Conservation (phyloP, 345 rosid genomes). For the Pelargonium nanum region DNA sequence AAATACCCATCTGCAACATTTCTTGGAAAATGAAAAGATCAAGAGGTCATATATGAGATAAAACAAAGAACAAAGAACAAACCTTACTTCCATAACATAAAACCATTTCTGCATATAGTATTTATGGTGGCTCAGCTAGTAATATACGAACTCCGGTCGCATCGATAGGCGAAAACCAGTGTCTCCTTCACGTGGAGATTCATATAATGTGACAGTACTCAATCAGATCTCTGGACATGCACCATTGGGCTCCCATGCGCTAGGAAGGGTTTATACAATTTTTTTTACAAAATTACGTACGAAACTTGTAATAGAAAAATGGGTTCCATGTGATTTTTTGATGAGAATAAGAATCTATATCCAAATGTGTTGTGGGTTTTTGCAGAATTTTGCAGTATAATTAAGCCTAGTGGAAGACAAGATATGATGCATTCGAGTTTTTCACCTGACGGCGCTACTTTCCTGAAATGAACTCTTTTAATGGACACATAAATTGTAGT, state of each 20-base stretch:
- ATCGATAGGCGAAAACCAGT: not conserved
- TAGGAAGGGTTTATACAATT: not conserved
- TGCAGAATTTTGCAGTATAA: not conserved
- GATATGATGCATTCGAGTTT: too few species aligned
- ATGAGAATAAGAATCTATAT: not conserved
- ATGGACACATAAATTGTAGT: too few species aligned
- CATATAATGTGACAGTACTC: not conserved
- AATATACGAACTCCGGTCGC: too few species aligned
- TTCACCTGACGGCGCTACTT: too few species aligned
- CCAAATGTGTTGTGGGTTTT: not conserved
- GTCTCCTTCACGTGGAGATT: not conserved
- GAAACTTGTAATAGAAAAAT: not conserved
- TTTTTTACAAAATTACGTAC: not conserved
- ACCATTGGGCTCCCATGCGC: not conserved
- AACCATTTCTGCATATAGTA: too few species aligned
- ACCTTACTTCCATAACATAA: too few species aligned
- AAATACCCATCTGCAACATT: too few species aligned
- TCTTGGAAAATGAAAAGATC: too few species aligned
- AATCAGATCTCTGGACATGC: not conserved
- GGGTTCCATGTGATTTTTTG: not conserved
- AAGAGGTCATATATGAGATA: too few species aligned
- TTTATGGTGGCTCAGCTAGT: too few species aligned
- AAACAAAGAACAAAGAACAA: too few species aligned
- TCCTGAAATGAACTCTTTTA: too few species aligned
- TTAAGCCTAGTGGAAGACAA: not conserved